Percentiles rank a stretch among this genome's conserved stretches.
Evolutionary conservation across 768 basidiomycete genomes (phyloP).

Genomic region (Boletus fagicola): DNA sequence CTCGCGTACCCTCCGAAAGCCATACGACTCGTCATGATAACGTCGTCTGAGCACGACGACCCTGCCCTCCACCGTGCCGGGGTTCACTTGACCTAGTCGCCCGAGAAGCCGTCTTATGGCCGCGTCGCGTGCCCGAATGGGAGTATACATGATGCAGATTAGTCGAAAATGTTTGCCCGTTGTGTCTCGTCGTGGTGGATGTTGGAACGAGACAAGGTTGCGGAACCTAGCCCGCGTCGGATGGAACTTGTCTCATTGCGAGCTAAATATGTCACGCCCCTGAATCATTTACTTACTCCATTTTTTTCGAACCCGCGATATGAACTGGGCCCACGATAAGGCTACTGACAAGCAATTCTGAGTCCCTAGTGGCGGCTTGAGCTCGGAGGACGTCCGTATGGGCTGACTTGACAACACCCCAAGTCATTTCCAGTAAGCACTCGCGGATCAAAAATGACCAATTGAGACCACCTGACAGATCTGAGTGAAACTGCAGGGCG

Average conservation of each 20-base stretch:
- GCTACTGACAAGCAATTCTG: neutral
- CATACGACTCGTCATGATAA: constrained; percentile 82
- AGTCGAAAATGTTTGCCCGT: neutral
- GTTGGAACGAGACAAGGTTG: neutral
- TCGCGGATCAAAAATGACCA: no score
- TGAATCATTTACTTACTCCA: neutral
- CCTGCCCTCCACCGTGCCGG: constrained; percentile 5
- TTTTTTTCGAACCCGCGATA: neutral
- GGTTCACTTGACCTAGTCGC: neutral
- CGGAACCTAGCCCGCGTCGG: constrained; percentile 1
- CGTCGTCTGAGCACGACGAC: constrained; percentile 28
- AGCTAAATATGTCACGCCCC: neutral
- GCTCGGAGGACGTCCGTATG: neutral
- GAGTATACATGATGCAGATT: constrained; percentile 16
- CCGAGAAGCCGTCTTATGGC: constrained; percentile 12
- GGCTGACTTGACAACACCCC: no score
- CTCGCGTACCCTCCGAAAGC: constrained; percentile 62
- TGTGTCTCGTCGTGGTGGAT: neutral
- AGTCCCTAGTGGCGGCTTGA: neutral
- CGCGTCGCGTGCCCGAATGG: constrained; percentile 12
- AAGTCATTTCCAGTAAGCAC: no score
- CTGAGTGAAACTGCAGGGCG: neutral
- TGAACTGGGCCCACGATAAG: neutral
- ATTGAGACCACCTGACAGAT: no score
- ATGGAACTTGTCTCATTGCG: constrained; percentile 14